Evolutionary conservation across 495 filamentous ascomycete species (phyloP), one percentile per base, ranked within the genome.

Genomic region (Daldinia grandis): DNA sequence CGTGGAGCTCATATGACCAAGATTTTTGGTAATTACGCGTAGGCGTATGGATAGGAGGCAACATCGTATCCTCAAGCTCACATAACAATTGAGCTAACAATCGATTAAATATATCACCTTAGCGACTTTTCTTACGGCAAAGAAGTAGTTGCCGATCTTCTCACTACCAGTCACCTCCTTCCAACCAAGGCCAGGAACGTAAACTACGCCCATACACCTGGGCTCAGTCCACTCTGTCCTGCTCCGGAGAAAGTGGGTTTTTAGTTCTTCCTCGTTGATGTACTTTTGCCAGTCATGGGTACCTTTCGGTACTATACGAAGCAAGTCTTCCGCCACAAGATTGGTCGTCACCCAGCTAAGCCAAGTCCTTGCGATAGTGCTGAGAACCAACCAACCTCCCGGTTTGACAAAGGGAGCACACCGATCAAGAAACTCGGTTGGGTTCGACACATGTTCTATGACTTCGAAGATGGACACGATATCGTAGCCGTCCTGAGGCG

Each of bases 231-330:
- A 86, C 53, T 90, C 92, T 76, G 66, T 86, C 33, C 73, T 72
- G 79, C 78, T 81, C 42, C 68, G 60, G 62, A 72, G 76, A 76
- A 88, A 85, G 51, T 84, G 93, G 2, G 67, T 83, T 69, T 88
- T 81, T 76, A 99, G 62, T 84, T 98, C 95, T 17, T 86, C 82
- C 72, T 91, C 92, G 75, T 97, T 96, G 27, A 99, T 88, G 77
- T 98, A 99, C 78, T 98, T 97, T 15, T 81, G 81, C 95, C 95
- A 99, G 73, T 98, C 93, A 78, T 99, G 95, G 58, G 95, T 98
- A 0, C 95, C 95, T 58, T 86, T 86, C 21, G 95, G 95, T 62
- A 99, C 95, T 62, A 98, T 90, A 19, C 92, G 82, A 51, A 97
- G 78, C 4, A 98, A 79, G 80, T 95, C 93, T 81, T 99, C 95